Percentiles rank a stretch among this genome's conserved stretches.
These are phyloP conservation scores for Ajuga chamaepitys DNA, from an alignment of 257 asterid genomes.

Conservation along the genomic window DNA sequence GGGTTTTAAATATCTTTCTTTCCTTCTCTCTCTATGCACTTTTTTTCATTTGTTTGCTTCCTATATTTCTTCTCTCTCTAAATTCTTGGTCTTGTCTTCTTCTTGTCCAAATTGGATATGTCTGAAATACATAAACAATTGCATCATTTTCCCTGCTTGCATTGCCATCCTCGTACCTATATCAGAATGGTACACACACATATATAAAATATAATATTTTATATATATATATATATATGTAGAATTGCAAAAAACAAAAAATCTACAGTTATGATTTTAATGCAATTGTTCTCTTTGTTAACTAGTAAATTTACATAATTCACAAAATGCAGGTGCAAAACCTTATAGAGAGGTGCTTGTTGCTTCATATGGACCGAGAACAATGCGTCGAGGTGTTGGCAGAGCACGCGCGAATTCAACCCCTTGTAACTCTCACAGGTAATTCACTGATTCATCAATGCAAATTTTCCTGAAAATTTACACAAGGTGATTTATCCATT, in stretches of 20 bases:
- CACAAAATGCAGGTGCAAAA: conserved; percentile 9
- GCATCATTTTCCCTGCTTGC: conserved; percentile 11
- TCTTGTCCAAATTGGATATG: conserved; percentile 12
- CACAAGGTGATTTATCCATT: no score
- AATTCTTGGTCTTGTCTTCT: conserved; percentile 3
- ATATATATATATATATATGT: no score
- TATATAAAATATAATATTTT: no score
- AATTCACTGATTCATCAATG: not conserved
- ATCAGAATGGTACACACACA: conserved; percentile 3
- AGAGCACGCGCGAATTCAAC: not conserved
- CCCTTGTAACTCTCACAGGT: conserved; percentile 15
- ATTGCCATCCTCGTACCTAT: conserved; percentile 18
- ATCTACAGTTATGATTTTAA: not conserved
- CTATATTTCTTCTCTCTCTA: not conserved
- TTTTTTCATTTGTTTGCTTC: not conserved
- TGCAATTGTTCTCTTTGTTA: not conserved
- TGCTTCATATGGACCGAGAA: not conserved
- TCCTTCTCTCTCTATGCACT: not conserved
- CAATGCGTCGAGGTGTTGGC: conserved; percentile 6
- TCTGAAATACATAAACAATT: not conserved
- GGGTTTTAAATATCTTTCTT: conserved; percentile 19
- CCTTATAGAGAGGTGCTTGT: conserved; percentile 19
- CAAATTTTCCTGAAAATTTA: no score
- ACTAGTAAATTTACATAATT: not conserved
- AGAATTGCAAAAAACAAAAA: not conserved